Evolutionary conservation across 352 stramenopile species (phyloP), one percentile per base, ranked within the genome.

Genomic region (Globisporangium camurandrum): DNA sequence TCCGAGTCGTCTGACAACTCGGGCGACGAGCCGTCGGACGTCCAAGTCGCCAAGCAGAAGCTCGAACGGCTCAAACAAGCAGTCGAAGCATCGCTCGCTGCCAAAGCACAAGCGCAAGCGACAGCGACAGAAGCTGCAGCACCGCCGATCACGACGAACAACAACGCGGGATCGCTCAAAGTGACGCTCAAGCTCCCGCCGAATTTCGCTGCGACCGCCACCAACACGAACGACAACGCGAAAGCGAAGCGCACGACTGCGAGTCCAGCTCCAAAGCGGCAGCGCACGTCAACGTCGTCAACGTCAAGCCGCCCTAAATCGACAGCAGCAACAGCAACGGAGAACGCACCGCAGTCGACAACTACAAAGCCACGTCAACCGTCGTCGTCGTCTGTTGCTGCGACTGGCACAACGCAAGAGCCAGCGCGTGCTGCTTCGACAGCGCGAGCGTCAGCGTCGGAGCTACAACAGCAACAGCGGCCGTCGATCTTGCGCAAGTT

Each of bases 131-230:
- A 47, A 28, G 50, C 43, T 8, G 30, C 57, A 9, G 41, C 56
- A 23, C 49, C 38, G 5, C 22, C 54, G n/a, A 66, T 62, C 23
- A 66, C 70, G 43, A 65, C 44, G 12, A 38, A 26, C 20, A 44
- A 33, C 33, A 69, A 46, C 23, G 54, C 65, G 4, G 66, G 67
- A 33, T 82, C 73, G 16, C 52, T 82, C 9, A 80, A 78, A 40
- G 70, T 82, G 23, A 84, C 66, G 23, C 44, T 84, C 23, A 82
- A 84, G 57, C 67, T 84, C 2, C 71, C 71, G 12, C 69, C 69
- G 6, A 69, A 69, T 5, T 84, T 84, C 51, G 66, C 66, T 43
- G 48, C 71, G 2, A 67, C 64, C 40, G 22, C 17, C 24, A 36
- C 31, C 54, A 43, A 37, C 19, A 51, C 19, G 22, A 36, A 19